Evolutionary conservation across 2,329 filamentous ascomycete genomes (phyloP), one percentile per base, ranked within the genome.

Genomic region (Penicillium concentricum): DNA sequence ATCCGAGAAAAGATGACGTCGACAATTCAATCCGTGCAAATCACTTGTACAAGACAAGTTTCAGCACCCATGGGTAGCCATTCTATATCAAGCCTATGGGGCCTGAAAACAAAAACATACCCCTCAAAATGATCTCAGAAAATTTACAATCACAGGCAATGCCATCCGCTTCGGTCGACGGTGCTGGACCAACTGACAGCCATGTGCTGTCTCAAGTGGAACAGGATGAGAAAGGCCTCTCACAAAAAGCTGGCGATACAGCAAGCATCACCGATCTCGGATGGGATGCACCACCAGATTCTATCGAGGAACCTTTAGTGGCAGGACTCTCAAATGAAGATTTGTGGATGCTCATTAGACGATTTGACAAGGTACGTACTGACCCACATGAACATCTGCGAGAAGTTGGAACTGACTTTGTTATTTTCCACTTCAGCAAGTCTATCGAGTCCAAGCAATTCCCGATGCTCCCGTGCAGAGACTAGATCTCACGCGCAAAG

Each of bases 401-500:
- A 24, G 8, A 15, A 16, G 4, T 15, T 34, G 22, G 20, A 16
- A 37, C 22, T 22, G 18, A 37, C 13, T 15, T 34, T 39, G 34
- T 28, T 34, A 74, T 50, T 5, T 37, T 15, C 12, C 30, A 28
- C 42, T 38, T 26, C 49, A 82, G 83, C 84, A 86, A 83, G 83
- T 86, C 71, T 86, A 86, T 69, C 82, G 85, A 74, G 88, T 94
- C 64, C 91, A 89, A 70, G 85, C 88, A 28, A 84, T 87, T 9
- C 76, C 81, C 0, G 72, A 81, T 46, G 74, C 84, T 8, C 80
- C 84, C 1, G 81, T 88, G 1, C 89, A 88, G 6, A 84, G 86
- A 15, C 77, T 96, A 37, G 91, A 95, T 71, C 81, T 95, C 57
- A 91, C 92, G 64, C 87, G 91, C 54, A 87, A 90, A 5, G 87